Base-by-base conservation (phyloP, 148 eudicot species). In the Linanthus parryae region DNA sequence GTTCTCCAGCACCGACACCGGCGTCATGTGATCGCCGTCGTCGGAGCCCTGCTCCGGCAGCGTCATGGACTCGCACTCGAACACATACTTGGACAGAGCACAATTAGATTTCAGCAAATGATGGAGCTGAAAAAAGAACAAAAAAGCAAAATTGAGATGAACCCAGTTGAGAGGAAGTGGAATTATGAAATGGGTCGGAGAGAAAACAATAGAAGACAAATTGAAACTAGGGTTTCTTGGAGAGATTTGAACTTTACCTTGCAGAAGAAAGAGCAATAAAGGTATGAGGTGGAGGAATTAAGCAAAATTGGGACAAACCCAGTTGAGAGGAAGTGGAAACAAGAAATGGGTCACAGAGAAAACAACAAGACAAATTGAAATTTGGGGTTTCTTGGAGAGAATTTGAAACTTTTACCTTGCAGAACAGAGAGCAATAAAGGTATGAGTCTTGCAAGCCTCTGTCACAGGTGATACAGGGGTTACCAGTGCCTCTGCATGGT, bases 381-480 rank as follows among this genome's bases (percentile, higher is more conserved):
- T 26, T 12, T n/a, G 31, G 16, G 13, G 13, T 0, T 6, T 10
- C 6, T 24, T 47, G 7, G 15, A n/a, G 15, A 7, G 6, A 11
- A 24, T 29, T 3, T 23, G 30, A 24, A 2, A 51, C 24, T 9
- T 20, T 8, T 4, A 79, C 85, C 85, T 80, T 80, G 81, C 78
- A 80, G 38, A 58, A 69, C 54, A 80, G 54, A 35, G 78, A 80
- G 52, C 81, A 80, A 55, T 29, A 72, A 58, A 69, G 37, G 39
- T 9, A 59, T n/a, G 73, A 63, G 12, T 75, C 60, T 48, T 75
- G 78, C 12, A 80, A 46, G 38, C 56, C 68, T 54, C 81, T 67
- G 19, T 66, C 65, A 48, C 85, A 75, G 57, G 57, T 63, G 20
- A 58, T 25, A 60, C 85, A 80, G 27, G 13, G 6, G 68, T 54